These are phyloP conservation scores for Pelargonium cotyledonis DNA, from an alignment of 441 rosid genomes.

Conservation along the genomic window DNA sequence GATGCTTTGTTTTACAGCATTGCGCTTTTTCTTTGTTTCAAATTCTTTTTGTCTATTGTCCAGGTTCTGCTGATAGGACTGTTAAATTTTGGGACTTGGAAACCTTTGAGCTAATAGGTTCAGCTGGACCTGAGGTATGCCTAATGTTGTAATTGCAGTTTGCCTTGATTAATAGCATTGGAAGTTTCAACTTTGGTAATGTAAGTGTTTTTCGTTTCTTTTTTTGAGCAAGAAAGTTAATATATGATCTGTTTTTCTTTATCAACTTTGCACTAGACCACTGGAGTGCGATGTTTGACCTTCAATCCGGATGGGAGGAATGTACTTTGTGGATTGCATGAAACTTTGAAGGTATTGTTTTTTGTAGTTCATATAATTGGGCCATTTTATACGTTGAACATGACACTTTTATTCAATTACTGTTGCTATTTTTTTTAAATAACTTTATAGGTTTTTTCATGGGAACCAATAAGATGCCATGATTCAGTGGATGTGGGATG, in stretches of 20 bases:
- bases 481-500: conserved; percentile 96
- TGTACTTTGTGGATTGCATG: conserved; percentile 92
- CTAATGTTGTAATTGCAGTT: conserved; percentile 14
- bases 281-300: conserved; percentile 86
- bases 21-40: conserved; percentile 7
- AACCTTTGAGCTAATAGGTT: conserved; percentile 91
- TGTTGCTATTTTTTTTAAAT: conserved; percentile 17
- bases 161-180: conserved; percentile 1
- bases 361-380: conserved; percentile 15
- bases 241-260: conserved; percentile 15
- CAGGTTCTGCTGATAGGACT: conserved; percentile 98
- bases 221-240: conserved; percentile 7
- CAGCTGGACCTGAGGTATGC: conserved; percentile 87
- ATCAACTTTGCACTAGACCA: conserved; percentile 38
- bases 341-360: conserved; percentile 68
- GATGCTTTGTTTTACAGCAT: neutral
- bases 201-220: conserved; percentile 2
- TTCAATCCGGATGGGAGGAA: conserved; percentile 96
- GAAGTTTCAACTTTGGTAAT: conserved; percentile 2
- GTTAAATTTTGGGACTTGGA: conserved; percentile 99
- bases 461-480: conserved; percentile 96
- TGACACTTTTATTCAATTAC: conserved; percentile 9
- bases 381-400: neutral
- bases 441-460: conserved; percentile 69
- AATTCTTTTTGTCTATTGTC: conserved; percentile 14